Percentiles rank a stretch among this genome's conserved stretches.
These are phyloP conservation scores for Eimeria praecox DNA, from an alignment of 169 alveolate species.

Conservation along the genomic window DNA sequence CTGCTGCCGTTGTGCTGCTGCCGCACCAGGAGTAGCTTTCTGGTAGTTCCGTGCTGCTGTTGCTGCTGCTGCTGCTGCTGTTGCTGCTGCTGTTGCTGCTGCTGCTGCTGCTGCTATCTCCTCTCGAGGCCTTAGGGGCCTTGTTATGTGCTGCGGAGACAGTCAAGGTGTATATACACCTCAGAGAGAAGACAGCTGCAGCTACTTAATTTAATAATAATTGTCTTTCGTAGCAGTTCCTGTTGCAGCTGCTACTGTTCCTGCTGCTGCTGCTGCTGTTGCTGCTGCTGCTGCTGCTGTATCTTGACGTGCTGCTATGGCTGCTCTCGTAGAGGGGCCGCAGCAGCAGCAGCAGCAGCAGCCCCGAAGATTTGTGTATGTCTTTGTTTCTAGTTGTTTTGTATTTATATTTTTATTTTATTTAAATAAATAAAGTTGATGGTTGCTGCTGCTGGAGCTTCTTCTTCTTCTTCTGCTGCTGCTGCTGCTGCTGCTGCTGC, in stretches of 20 bases:
- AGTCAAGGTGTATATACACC: neutral
- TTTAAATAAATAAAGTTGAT: too few relatives aligned
- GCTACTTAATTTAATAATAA: neutral
- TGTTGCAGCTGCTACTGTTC: slow-evolving; percentile 17
- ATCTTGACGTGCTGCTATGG: neutral
- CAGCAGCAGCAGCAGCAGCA: too few relatives aligned
- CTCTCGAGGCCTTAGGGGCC: neutral
- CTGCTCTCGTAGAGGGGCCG: too few relatives aligned
- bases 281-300: slow-evolving; percentile 43
- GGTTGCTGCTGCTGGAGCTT: too few relatives aligned
- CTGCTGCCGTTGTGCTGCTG: neutral
- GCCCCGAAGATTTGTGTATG: too few relatives aligned
- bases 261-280: slow-evolving; percentile 20
- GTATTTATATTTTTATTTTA: too few relatives aligned
- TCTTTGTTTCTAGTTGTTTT: too few relatives aligned
- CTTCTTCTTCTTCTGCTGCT: too few relatives aligned
- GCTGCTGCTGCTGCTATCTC: slow-evolving; percentile 41
- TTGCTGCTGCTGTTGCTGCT: slow-evolving; percentile 24
- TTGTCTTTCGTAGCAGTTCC: neutral
- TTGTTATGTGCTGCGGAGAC: neutral
- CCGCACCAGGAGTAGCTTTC: neutral
- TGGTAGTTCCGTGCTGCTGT: neutral
- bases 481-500: too few relatives aligned
- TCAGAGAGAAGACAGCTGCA: neutral
- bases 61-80: slow-evolving; percentile 39